Percentiles rank a stretch among this genome's conserved stretches.
These are phyloP conservation scores for Nemania sp. DNA, from an alignment of 2,329 filamentous ascomycete species.

Conservation along the genomic window DNA sequence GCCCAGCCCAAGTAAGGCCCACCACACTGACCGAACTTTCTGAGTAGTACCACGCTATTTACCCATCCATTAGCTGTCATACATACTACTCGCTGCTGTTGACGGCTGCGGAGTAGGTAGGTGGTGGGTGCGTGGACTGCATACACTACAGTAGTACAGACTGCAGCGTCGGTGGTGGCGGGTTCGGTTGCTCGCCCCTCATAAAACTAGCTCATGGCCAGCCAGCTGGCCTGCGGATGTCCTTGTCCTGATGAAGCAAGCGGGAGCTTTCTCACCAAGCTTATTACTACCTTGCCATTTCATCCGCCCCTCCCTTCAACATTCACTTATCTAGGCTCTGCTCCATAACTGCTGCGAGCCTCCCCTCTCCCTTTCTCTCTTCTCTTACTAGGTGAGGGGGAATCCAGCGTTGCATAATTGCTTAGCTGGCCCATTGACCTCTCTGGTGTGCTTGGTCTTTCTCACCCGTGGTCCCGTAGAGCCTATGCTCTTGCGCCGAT, in stretches of 20 bases:
- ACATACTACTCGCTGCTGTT: slow-evolving; percentile 23
- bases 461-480: slow-evolving; percentile 23
- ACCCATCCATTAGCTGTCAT: slow-evolving; percentile 19
- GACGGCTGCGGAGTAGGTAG: slow-evolving; percentile 8
- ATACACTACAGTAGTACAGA: neutral
- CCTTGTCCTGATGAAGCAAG: slow-evolving; percentile 35
- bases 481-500: slow-evolving; percentile 26
- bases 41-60: slow-evolving; percentile 25
- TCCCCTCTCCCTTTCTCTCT: slow-evolving; percentile 2
- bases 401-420: slow-evolving; percentile 23
- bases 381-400: slow-evolving; percentile 30
- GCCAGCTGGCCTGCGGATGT: slow-evolving; percentile 22
- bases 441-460: slow-evolving; percentile 7
- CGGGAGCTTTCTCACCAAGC: slow-evolving; percentile 34
- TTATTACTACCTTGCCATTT: slow-evolving; percentile 28
- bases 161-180: slow-evolving; percentile 10
- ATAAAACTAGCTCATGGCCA: slow-evolving; percentile 24
- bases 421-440: slow-evolving; percentile 27
- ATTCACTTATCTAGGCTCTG: slow-evolving; percentile 28
- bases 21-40: slow-evolving; percentile 34
- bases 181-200: slow-evolving; percentile 15
- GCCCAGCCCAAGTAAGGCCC: slow-evolving; percentile 32
- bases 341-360: slow-evolving; percentile 29
- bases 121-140: slow-evolving; percentile 5
- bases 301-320: slow-evolving; percentile 25